phyloP scores from a whole-genome alignment of 768 basidiomycete species.

The Trametes cinnabarina region DNA sequence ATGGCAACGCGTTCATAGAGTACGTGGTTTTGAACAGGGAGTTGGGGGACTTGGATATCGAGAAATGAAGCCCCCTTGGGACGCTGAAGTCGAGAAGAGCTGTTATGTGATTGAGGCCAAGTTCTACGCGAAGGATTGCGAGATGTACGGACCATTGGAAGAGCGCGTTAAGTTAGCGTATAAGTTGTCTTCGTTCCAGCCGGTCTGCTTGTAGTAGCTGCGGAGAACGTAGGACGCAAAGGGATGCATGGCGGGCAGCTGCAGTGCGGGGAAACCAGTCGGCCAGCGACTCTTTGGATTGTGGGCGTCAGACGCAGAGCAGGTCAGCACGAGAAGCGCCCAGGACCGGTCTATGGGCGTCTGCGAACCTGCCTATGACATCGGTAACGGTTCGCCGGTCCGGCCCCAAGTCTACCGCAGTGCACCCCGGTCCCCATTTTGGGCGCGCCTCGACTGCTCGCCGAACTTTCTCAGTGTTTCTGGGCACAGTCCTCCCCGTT shows the following conservation, averaged over 20 bases:
- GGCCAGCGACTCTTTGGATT: conserved; percentile 11
- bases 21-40: conserved; percentile 86
- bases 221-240: conserved; percentile 87
- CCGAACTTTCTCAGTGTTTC: conserved; percentile 1
- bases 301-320: not conserved
- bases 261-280: conserved; percentile 5
- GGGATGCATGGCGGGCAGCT: conserved; percentile 63
- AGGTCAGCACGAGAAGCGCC: conserved; percentile 1
- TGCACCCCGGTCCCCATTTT: too few species aligned
- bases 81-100: conserved; percentile 91
- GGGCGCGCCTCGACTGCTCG: not conserved
- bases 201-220: conserved; percentile 87
- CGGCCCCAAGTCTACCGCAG: conserved; percentile 15
- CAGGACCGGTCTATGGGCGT: not conserved
- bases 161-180: conserved; percentile 88
- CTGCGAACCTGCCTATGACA: not conserved
- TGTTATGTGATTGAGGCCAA: conserved; percentile 30
- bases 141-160: conserved; percentile 62
- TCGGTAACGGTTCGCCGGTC: conserved; percentile 3
- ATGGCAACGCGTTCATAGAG: conserved; percentile 90
- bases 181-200: conserved; percentile 96
- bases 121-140: not conserved
- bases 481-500: not conserved
- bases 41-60: conserved; percentile 86
- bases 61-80: conserved; percentile 76